These are phyloP conservation scores for Coemansia sp. DNA, from an alignment of 192 early-diverging fungal species.

Conservation along the genomic window DNA sequence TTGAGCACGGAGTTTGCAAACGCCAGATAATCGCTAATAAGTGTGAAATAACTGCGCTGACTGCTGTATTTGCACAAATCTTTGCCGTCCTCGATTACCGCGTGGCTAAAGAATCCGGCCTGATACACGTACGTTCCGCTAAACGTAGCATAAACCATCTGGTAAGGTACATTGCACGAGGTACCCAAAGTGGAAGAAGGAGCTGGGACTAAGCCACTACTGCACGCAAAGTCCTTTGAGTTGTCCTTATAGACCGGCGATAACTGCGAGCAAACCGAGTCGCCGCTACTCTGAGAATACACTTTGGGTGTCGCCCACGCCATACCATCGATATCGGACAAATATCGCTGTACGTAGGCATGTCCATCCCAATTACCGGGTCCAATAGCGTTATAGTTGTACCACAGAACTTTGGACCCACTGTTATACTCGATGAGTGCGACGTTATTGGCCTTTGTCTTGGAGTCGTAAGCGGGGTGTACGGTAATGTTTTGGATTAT, in stretches of 20 bases:
- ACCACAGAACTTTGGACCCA: slow-evolving; percentile 10
- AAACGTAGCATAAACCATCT: slow-evolving; percentile 16
- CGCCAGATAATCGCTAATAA: slow-evolving; percentile 28
- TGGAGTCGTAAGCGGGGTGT: slow-evolving; percentile 25
- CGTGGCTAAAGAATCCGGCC: slow-evolving; percentile 35
- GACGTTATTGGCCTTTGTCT: slow-evolving; percentile 39
- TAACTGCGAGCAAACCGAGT: slow-evolving; percentile 13
- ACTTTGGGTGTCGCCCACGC: slow-evolving; percentile 24
- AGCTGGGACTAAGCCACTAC: neutral
- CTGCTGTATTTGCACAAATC: slow-evolving; percentile 19
- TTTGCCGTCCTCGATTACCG: slow-evolving; percentile 11
- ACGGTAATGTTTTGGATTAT: slow-evolving; percentile 17
- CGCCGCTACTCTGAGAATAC: neutral
- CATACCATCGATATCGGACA: slow-evolving; percentile 13
- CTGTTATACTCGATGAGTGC: slow-evolving; percentile 28
- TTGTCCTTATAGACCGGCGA: slow-evolving; percentile 32
- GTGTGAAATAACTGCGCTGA: slow-evolving; percentile 26
- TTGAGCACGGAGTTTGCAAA: slow-evolving; percentile 11
- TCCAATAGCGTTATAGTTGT: slow-evolving; percentile 15
- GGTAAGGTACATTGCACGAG: slow-evolving; percentile 23
- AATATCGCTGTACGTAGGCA: slow-evolving; percentile 18
- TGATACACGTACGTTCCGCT: slow-evolving; percentile 13
- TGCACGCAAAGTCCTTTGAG: slow-evolving; percentile 18
- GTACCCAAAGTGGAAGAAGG: neutral
- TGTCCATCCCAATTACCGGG: slow-evolving; percentile 14